These are phyloP conservation scores for Chytriomyces hyalinus DNA, from an alignment of 192 early-diverging fungal species.

Conservation along the genomic window DNA sequence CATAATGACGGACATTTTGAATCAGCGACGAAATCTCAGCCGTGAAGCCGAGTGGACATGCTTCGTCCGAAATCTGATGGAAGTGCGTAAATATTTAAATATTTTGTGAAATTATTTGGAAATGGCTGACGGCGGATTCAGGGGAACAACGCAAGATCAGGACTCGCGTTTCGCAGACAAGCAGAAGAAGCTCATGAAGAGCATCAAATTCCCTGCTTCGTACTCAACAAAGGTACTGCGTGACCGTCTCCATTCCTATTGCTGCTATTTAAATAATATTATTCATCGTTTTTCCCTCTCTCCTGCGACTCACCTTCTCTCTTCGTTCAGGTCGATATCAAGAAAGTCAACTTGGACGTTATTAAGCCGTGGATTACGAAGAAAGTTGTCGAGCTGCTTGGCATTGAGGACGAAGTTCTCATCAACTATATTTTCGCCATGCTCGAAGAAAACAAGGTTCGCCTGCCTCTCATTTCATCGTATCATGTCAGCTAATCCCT, in stretches of 20 bases:
- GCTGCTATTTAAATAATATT: conserved; percentile 3
- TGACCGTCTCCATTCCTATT: not conserved
- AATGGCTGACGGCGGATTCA: conserved; percentile 33
- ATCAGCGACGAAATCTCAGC: no score
- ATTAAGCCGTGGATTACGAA: conserved; percentile 88
- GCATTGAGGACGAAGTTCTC: conserved; percentile 93
- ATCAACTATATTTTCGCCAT: conserved; percentile 84
- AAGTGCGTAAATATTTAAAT: no score
- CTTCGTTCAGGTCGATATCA: conserved; percentile 73
- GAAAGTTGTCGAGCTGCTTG: conserved; percentile 75
- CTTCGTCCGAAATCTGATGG: no score
- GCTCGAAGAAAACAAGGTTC: conserved; percentile 66
- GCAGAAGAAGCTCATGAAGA: conserved; percentile 78
- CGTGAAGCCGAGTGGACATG: no score
- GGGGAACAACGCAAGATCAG: conserved; percentile 74
- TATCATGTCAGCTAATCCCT: not conserved
- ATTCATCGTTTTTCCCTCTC: not conserved
- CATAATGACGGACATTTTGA: no score
- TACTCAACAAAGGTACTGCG: conserved; percentile 71
- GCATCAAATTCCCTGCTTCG: conserved; percentile 79
- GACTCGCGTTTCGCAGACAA: conserved; percentile 82
- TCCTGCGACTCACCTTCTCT: not conserved
- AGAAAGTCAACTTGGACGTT: conserved; percentile 85
- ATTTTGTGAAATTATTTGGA: not conserved
- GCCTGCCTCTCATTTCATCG: not conserved